Conservation (phyloP, 331 rosid genomes). For the Ulmus americana region DNA sequence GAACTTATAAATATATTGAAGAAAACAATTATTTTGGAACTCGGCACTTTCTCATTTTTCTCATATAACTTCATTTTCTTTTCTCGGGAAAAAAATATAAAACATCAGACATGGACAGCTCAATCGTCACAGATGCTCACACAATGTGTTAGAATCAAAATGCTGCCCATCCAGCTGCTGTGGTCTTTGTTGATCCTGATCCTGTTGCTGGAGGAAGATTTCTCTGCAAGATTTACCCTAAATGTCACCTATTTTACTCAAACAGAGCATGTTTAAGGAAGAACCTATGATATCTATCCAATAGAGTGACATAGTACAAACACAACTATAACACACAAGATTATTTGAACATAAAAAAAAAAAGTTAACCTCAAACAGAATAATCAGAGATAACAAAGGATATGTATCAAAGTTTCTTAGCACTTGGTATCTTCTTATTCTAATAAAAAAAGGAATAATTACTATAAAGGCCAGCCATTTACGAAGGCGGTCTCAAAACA, state of each 20-base stretch:
- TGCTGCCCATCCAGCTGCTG: slow-evolving; percentile 98
- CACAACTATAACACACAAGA: neutral
- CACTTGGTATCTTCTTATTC: neutral
- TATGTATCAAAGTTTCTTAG: neutral
- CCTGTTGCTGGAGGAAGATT: slow-evolving; percentile 62
- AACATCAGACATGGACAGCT: slow-evolving; percentile 33
- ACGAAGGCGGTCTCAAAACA: too few relatives aligned
- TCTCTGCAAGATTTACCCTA: slow-evolving; percentile 45
- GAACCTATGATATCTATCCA: neutral
- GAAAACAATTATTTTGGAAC: slow-evolving; percentile 37
- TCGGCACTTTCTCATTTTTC: slow-evolving; percentile 32
- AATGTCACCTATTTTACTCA: neutral
- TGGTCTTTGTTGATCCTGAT: slow-evolving; percentile 53
- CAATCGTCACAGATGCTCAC: slow-evolving; percentile 36
- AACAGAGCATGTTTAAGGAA: neutral
- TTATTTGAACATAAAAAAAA: neutral
- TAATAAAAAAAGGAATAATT: neutral
- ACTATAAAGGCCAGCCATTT: too few relatives aligned
- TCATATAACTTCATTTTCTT: slow-evolving; percentile 23
- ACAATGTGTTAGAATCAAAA: slow-evolving; percentile 42
- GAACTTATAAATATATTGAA: slow-evolving; percentile 31
- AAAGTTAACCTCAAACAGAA: too few relatives aligned
- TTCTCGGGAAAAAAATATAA: neutral
- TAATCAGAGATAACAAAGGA: too few relatives aligned
- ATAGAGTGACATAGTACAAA: slow-evolving; percentile 2